Evolutionary conservation across 1,284 basidiomycete genomes (phyloP), one percentile per base, ranked within the genome.

Genomic region (Ustilago lituana): DNA sequence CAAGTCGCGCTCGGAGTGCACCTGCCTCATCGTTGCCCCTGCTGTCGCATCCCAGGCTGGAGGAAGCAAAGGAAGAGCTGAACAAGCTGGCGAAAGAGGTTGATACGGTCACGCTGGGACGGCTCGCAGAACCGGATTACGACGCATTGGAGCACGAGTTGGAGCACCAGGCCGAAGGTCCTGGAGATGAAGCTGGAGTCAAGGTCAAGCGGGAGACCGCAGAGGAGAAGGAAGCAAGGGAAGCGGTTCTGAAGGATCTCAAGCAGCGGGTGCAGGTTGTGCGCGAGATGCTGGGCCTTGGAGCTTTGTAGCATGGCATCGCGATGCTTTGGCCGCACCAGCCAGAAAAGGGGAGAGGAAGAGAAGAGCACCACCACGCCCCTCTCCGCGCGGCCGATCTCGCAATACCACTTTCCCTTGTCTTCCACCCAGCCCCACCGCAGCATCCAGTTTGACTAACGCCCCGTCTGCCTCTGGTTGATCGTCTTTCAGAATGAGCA

Each of bases 81-180:
- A 27, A 24, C 5, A 11, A 7, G 3, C 19, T 70, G 37, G 57
- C 57, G 0, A 35, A 29, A 12, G 53, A 61, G 14, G 9, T 75
- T 19, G 53, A 73, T 29, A 11, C 7, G 2, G 22, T 71, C 3
- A 36, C 45, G 24, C 19, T 75, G 20, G 32, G 12, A 4, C 37
- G 49, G 41, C 8, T 75, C 19, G 68, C 67, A 0, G 47, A 62
- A 31, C 67, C 57, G 29, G 73, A 75, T 57, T 71, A 71, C 36
- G 71, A 71, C 22, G 73, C 73, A 1, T 11, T 71, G 24, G 60
- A 74, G 45, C 73, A 75, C 38, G 73, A 75, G n/a, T n/a, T 33
- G 1, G 58, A 71, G 46, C 71, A 75, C 50, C 44, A 55, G 38
- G 59, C 44, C 15, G 47, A 31, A 1, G 55, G n/a, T n/a, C n/a